Base-by-base conservation (phyloP, 2,329 filamentous ascomycete genomes). In the Microdochium trichocladiopsis region DNA sequence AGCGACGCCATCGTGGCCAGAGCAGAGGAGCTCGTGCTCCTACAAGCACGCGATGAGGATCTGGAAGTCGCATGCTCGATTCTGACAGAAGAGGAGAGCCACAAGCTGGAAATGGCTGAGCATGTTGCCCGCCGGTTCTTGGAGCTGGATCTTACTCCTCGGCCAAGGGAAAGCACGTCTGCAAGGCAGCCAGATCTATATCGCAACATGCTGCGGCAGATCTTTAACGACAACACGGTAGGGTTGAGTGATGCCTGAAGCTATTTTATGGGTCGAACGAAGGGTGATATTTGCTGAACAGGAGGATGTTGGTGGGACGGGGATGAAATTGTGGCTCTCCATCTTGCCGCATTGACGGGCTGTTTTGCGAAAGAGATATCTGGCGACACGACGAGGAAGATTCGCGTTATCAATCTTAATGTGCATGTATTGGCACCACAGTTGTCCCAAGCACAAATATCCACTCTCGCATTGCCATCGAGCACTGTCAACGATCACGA, bases 11-110 rank as follows among this genome's bases (percentile, higher is more conserved):
- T 97, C 10, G 79, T 96, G 6, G 72, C 86, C 16, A 82, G 92
- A 52, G 91, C 93, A 0, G 86, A 90, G 57, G 79, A 85, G 8
- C 76, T 99, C 33, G 82, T 87, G 22, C 67, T 82, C 6, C 72
- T 94, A 16, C 74, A 87, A 31, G 80, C 82, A 16, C 80, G 77
- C 50, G 88, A 90, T 6, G 87, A 93, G 62, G 88, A 95, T 65
- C 73, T 97, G 2, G 80, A 86, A 5, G 78, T 82, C 25, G 80
- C 84, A 21, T 96, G 88, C 67, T 82, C 87, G 4, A 77, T 76
- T 47, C 72, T 95, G 57, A 83, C 84, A 0, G 70, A 74, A 0
- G 72, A 74, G 3, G 90, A 96, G 61, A 75, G 77, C 50, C 67
- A 70, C n/a, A 79, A 81, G 36, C 73, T 96, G n/a, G 77, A 84